phyloP scores from a whole-genome alignment of 305 asterid genomes.

The Rubia peregrina region DNA sequence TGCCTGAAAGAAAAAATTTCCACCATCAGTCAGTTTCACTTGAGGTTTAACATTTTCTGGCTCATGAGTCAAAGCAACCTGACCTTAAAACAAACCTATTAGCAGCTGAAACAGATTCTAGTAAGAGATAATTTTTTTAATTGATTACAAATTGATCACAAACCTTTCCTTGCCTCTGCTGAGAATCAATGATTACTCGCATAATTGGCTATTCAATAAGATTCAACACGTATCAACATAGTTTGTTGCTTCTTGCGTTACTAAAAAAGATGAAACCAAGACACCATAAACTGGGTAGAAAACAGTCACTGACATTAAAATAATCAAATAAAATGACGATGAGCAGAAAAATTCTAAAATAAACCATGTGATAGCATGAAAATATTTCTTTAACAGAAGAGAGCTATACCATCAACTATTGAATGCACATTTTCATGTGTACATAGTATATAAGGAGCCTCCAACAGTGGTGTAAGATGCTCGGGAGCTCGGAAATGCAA shows the following conservation, averaged over 20 bases:
- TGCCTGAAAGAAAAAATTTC: constrained; percentile 92
- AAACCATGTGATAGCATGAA: too few relatives aligned
- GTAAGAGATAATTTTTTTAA: too few relatives aligned
- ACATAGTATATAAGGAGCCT: constrained; percentile 48
- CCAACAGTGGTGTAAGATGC: constrained; percentile 55
- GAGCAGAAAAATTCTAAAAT: too few relatives aligned
- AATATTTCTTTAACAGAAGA: constrained; percentile 9
- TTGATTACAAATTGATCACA: too few relatives aligned
- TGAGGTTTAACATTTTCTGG: constrained; percentile 88
- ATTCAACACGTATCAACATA: neutral
- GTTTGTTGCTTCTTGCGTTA: neutral
- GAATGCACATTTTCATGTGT: constrained; percentile 26
- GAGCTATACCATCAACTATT: constrained; percentile 38
- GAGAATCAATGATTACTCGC: neutral
- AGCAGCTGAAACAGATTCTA: neutral
- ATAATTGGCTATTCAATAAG: neutral
- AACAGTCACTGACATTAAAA: too few relatives aligned
- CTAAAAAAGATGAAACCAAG: neutral
- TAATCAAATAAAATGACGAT: too few relatives aligned
- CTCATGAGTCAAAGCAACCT: constrained; percentile 97
- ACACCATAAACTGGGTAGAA: too few relatives aligned
- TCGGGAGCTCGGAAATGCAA: constrained; percentile 98
- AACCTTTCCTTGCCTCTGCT: too few relatives aligned
- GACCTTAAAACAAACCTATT: constrained; percentile 18
- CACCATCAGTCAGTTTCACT: constrained; percentile 65